Evolutionary conservation across 345 rosid species (phyloP).

Genomic region (Gossypium mustelinum): DNA sequence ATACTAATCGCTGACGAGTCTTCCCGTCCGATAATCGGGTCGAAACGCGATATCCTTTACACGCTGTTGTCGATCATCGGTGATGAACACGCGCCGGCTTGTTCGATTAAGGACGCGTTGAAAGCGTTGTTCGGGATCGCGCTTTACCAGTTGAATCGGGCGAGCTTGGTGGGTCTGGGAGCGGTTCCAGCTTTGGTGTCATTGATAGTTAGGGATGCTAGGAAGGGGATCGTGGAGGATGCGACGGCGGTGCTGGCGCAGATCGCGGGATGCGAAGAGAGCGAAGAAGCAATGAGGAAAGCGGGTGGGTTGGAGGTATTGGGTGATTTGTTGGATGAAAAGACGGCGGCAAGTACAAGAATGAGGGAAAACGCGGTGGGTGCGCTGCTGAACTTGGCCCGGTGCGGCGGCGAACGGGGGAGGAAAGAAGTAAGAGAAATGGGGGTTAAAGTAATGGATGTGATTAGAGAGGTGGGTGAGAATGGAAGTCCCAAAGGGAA

Average conservation of each 20-base stretch:
- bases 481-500: conserved; percentile 62
- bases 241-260: conserved; percentile 91
- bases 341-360: conserved; percentile 59
- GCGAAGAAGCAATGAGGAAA: conserved; percentile 57
- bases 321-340: conserved; percentile 67
- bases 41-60: conserved; percentile 80
- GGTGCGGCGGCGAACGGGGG: conserved; percentile 51
- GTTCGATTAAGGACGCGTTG: conserved; percentile 78
- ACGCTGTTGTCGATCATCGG: conserved; percentile 60
- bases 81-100: conserved; percentile 48
- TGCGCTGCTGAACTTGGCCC: conserved; percentile 66
- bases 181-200: conserved; percentile 59
- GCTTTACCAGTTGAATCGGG: conserved; percentile 60
- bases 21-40: conserved; percentile 75
- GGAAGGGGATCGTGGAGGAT: conserved; percentile 84
- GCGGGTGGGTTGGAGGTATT: conserved; percentile 52
- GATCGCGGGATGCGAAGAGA: conserved; percentile 86
- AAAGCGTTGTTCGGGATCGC: conserved; percentile 80
- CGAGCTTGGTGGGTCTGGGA: conserved; percentile 61
- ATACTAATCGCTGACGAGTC: conserved; percentile 73
- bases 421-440: conserved; percentile 39
- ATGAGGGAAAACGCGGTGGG: conserved; percentile 77
- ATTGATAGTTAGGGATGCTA: conserved; percentile 61
- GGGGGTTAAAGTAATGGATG: conserved; percentile 45
- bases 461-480: conserved; percentile 53